Evolutionary conservation across 164 flowering plant species (phyloP), one percentile per base, ranked within the genome.

Genomic region (Chloranthus sessilifolius): DNA sequence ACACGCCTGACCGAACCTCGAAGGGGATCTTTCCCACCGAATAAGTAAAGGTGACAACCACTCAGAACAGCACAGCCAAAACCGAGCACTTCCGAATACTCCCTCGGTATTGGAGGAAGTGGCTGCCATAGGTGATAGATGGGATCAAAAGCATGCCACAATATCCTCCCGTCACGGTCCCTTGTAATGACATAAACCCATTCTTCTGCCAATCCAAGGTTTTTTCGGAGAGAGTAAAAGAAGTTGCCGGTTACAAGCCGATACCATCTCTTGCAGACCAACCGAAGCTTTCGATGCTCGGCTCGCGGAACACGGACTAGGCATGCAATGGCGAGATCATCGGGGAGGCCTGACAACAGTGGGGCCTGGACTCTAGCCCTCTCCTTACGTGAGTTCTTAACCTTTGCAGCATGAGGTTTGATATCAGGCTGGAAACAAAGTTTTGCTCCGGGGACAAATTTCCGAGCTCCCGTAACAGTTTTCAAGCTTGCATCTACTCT

Each of bases 121-220:
- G 98, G 86, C 68, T 83, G 98, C 96, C 96, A 91, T 1, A 87
- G 65, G 68, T 91, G 96, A 67, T 77, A 74, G 4, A 68, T 69
- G 5, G 96, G 95, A 47, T 91, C 96, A 72, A 83, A 91, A 5
- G 98, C 96, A 70, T 88, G 95, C 95, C 95, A 85, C 3, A 95
- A 88, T 28, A 88, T 88, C 60, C 72, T 76, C 31, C 96, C 88
- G 63, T 88, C 98, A 15, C 95, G 89, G 41, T 91, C 98, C 66
- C 98, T 63, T 73, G 85, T 91, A 52, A 91, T 73, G 36, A 91
- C 92, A 68, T 91, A 91, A 7, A 91, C 84, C 98, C 98, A 91
- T 61, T 91, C 98, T 55, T 91, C 98, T 22, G 95, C 89, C 81
- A 91, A 79, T 35, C 98, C 95, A 19, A 82, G 80, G 46, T 66